These are phyloP conservation scores for Capillidium heterosporum DNA, from an alignment of 371 early-diverging fungal genomes.

Conservation along the genomic window DNA sequence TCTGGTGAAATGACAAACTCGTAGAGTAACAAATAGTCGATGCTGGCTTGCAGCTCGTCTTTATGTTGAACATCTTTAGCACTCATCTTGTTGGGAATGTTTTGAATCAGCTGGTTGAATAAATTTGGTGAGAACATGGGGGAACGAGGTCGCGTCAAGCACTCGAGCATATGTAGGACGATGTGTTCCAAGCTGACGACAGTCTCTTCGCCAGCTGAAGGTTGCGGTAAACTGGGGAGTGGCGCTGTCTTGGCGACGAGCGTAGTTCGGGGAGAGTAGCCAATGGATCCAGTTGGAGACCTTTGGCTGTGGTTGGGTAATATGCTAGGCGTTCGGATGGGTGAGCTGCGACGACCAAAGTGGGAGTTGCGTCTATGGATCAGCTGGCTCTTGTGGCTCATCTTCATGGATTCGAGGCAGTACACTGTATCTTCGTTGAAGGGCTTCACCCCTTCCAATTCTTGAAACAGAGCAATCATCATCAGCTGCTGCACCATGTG, in stretches of 20 bases:
- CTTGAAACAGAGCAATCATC: background rate
- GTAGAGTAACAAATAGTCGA: constrained; percentile 1
- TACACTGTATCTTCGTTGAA: constrained; percentile 6
- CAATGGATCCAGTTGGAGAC: background rate
- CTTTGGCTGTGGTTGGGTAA: too few species aligned
- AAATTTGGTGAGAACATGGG: background rate
- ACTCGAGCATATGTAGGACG: background rate
- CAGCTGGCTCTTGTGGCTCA: background rate
- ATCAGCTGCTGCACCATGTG: constrained; percentile 10
- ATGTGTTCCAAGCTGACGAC: background rate
- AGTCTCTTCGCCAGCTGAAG: background rate
- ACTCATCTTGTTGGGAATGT: background rate
- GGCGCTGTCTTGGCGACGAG: background rate
- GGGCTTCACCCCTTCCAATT: background rate
- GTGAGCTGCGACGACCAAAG: background rate
- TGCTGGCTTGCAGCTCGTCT: background rate
- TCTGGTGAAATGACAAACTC: background rate
- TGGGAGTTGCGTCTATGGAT: background rate
- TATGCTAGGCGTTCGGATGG: background rate
- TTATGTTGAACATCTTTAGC: background rate
- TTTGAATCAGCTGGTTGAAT: background rate
- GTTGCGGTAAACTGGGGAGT: background rate
- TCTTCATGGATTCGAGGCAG: background rate
- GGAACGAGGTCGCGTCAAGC: background rate
- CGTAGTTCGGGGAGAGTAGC: background rate